A percentile compares a stretch with the other conserved stretches of the same genome.
Evolutionary conservation across 345 rosid species (phyloP).

Genomic region (Eucalyptus tenuipes): DNA sequence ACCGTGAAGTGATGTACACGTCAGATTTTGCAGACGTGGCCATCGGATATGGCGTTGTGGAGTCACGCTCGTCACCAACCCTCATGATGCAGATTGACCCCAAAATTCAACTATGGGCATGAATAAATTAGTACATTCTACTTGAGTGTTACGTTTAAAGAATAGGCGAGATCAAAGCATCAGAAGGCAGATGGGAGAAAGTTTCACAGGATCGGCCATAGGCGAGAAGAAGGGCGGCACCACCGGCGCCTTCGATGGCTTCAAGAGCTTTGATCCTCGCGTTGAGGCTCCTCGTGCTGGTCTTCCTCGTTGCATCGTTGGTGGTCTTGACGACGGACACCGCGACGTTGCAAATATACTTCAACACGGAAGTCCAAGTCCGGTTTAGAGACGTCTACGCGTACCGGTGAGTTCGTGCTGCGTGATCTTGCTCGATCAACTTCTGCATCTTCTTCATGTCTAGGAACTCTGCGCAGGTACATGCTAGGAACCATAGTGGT

Average conservation of each 20-base stretch:
- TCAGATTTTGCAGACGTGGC: background rate
- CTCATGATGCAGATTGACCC: background rate
- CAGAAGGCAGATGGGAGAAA: background rate
- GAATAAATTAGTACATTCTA: background rate
- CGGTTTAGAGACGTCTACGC: slow-evolving; percentile 6
- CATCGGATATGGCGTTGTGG: background rate
- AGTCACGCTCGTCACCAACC: background rate
- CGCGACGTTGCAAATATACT: background rate
- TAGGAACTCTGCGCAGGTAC: slow-evolving; percentile 2
- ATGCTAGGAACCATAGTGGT: slow-evolving; percentile 11
- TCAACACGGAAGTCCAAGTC: background rate
- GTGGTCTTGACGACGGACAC: background rate
- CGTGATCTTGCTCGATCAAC: background rate
- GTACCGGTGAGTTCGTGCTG: background rate
- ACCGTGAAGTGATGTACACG: background rate
- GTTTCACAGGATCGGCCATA: background rate
- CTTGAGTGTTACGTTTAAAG: background rate
- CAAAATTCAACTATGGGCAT: background rate
- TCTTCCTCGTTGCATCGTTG: background rate
- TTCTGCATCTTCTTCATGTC: background rate
- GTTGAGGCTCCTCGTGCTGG: background rate
- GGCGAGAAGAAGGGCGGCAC: background rate
- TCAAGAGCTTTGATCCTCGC: background rate
- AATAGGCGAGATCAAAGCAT: background rate
- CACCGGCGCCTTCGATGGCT: background rate